Evolutionary conservation across 2,329 filamentous ascomycete genomes (phyloP), one percentile per base, ranked within the genome.

Genomic region (Atkinsonella hypoxylon): DNA sequence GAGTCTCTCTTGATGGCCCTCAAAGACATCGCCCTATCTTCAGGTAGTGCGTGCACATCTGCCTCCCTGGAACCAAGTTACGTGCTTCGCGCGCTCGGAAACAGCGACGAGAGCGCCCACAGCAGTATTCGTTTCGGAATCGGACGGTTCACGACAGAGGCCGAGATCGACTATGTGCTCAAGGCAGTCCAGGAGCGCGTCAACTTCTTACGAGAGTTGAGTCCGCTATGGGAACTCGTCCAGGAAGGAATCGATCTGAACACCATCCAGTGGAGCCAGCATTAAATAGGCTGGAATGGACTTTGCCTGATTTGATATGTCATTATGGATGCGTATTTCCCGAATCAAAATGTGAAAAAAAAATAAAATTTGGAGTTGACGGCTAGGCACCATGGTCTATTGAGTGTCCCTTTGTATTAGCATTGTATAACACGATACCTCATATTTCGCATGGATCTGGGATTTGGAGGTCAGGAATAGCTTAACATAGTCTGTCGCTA

Each of bases 111-210:
- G 72, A 96, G 86, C 60, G 93, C 93, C 9, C 93, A 98, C 72
- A 95, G 89, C 70, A 95, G 89, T 73, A 98, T 98, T 60, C 82
- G 93, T 51, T 98, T 98, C 59, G 93, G 93, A 45, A 97, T 98
- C 62, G 93, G 93, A 31, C 85, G 93, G 8, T 98, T 97, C 71
- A 98, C 93, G 3, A 95, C 93, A 0, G 89, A 96, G 62, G 78
- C 76, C 30, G 93, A 98, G 74, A 95, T 98, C 55, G 91, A 98
- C 67, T 98, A 98, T 63, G 93, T 98, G 11, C 75, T 98, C 52
- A 93, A 95, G 72, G 91, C 93, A 0, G 93, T 98, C 1, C 80
- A 79, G 66, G 88, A 95, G 65, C 81, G 93, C 48, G 93, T 98
- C 42, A 85, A 82, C 15, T 97, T 97, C 76, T 74, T 98, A 61